Evolutionary conservation across 768 basidiomycete genomes (phyloP).

Genomic region (Tricholoma furcatifolium): DNA sequence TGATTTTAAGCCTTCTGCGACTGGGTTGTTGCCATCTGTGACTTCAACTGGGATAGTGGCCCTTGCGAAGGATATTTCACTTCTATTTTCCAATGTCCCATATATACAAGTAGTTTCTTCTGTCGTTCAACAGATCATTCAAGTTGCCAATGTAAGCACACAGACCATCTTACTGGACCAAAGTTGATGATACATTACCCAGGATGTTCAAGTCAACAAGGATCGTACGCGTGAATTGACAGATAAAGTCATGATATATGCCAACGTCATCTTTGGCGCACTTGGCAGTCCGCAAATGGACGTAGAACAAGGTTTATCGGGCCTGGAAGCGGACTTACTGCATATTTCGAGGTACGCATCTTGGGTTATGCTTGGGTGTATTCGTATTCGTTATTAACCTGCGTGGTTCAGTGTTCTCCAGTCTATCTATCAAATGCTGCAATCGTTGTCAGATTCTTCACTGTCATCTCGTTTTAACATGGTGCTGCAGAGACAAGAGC

Average conservation of each 20-base stretch:
- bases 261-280: slow-evolving; percentile 23
- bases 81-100: slow-evolving; percentile 22
- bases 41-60: slow-evolving; percentile 6
- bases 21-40: neutral
- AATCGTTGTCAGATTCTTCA: slow-evolving; percentile 11
- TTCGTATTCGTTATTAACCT: too few species aligned
- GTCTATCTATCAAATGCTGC: slow-evolving; percentile 18
- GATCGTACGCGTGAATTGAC: slow-evolving; percentile 22
- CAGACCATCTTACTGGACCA: neutral
- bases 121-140: slow-evolving; percentile 23
- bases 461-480: slow-evolving; percentile 16
- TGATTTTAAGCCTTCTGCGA: too few species aligned
- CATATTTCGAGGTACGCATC: slow-evolving; percentile 16
- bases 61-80: slow-evolving; percentile 18
- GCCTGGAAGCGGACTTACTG: slow-evolving; percentile 20
- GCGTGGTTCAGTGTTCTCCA: slow-evolving; percentile 18
- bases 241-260: slow-evolving; percentile 22
- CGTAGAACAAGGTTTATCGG: slow-evolving; percentile 7
- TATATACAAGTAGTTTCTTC: slow-evolving; percentile 25
- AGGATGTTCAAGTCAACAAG: slow-evolving; percentile 24
- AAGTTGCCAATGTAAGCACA: slow-evolving; percentile 23
- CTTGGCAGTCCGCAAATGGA: slow-evolving; percentile 14
- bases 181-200: neutral
- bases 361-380: too few species aligned
- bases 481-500: slow-evolving; percentile 20